phyloP scores from a whole-genome alignment of 192 early-diverging fungal species.

The Coemansia sp. region DNA sequence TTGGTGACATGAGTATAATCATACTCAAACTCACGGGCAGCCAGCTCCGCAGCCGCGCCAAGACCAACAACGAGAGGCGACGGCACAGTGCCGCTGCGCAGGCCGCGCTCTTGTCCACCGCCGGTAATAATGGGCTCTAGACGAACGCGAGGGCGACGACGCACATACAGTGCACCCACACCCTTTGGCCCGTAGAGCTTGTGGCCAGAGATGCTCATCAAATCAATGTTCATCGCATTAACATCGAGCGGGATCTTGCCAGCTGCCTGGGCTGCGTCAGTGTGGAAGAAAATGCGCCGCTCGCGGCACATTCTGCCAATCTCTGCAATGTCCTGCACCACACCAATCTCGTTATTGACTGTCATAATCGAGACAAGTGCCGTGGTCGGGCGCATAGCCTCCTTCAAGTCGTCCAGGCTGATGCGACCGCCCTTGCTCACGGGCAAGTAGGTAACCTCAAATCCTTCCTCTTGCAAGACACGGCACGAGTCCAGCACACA shows the following conservation, averaged over 20 bases:
- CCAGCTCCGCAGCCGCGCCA: conserved; percentile 84
- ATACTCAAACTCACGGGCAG: conserved; percentile 80
- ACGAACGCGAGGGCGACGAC: conserved; percentile 90
- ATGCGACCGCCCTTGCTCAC: conserved; percentile 84
- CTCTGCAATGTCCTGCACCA: conserved; percentile 88
- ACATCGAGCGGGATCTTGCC: conserved; percentile 96
- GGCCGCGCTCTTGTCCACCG: conserved; percentile 94
- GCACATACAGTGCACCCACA: conserved; percentile 90
- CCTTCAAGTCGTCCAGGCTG: conserved; percentile 76
- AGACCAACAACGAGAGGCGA: conserved; percentile 88
- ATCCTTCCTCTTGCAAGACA: conserved; percentile 92
- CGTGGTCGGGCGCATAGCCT: conserved; percentile 88
- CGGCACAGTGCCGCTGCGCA: conserved; percentile 94
- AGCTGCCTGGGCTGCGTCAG: conserved; percentile 94
- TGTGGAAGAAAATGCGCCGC: conserved; percentile 94
- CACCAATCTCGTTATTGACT: conserved; percentile 99
- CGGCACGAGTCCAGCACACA: conserved; percentile 97
- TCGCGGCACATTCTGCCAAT: conserved; percentile 87
- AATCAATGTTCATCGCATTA: conserved; percentile 88
- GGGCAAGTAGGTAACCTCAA: conserved; percentile 94
- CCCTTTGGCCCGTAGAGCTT: conserved; percentile 99
- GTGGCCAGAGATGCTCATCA: conserved; percentile 96
- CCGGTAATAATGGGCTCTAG: conserved; percentile 89
- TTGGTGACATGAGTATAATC: conserved; percentile 72
- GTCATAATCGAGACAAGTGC: conserved; percentile 93